These are phyloP conservation scores for Pythium aristosporum DNA, from an alignment of 352 stramenopile genomes.

Conservation along the genomic window DNA sequence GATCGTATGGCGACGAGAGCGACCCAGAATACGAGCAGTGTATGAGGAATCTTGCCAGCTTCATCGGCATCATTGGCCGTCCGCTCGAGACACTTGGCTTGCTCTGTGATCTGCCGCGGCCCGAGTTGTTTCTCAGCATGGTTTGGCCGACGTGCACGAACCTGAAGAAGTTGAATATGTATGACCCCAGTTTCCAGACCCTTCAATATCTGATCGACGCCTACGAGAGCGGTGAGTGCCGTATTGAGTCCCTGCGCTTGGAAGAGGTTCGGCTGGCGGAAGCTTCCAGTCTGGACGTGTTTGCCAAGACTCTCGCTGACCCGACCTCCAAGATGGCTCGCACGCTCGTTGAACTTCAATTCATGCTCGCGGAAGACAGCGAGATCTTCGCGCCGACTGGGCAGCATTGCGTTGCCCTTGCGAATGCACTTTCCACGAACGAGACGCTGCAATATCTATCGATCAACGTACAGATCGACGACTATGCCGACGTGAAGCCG, in stretches of 20 bases:
- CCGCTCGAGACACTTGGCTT: slow-evolving; percentile 2
- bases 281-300: slow-evolving; percentile 5
- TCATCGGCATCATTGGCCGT: slow-evolving; percentile 5
- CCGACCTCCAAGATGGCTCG: slow-evolving; percentile 2
- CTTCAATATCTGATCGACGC: slow-evolving; percentile 11
- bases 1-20: neutral
- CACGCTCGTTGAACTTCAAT: slow-evolving; percentile 2
- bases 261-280: neutral
- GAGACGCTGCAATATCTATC: slow-evolving; percentile 6
- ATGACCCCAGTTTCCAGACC: neutral
- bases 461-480: neutral
- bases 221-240: slow-evolving; percentile 10
- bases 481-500: neutral
- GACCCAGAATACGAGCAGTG: neutral
- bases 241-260: slow-evolving; percentile 1
- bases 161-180: slow-evolving; percentile 2
- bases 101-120: slow-evolving; percentile 1
- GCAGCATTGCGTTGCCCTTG: slow-evolving; percentile 4
- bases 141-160: slow-evolving; percentile 6
- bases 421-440: slow-evolving; percentile 7
- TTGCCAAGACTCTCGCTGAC: neutral
- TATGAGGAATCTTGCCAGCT: slow-evolving; percentile 3
- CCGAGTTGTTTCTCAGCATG: slow-evolving; percentile 7
- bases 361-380: neutral
- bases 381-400: neutral